Conservation (phyloP, 2,329 filamentous ascomycete genomes). For the Chlorencoelia australis region DNA sequence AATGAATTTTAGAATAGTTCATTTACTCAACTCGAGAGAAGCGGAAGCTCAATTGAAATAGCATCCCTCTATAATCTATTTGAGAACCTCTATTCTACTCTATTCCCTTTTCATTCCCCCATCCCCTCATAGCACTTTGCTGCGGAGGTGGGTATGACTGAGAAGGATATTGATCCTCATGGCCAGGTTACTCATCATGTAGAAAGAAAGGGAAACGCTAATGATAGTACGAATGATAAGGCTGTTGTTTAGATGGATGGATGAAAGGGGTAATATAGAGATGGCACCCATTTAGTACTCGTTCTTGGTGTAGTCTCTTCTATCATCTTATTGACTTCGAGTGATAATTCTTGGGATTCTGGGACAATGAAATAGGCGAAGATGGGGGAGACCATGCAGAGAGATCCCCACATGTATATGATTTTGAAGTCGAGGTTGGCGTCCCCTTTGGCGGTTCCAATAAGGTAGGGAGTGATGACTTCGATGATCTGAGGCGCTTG, state of each 20-base stretch:
- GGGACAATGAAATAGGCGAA: constrained; percentile 51
- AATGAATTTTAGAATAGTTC: no score
- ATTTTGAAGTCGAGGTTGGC: constrained; percentile 8
- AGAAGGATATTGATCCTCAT: no score
- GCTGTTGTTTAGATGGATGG: no score
- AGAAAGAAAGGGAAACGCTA: no score
- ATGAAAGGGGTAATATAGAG: no score
- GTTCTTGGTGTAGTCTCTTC: constrained; percentile 33
- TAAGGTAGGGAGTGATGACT: constrained; percentile 62
- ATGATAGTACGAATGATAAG: no score
- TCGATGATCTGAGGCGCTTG: constrained; percentile 42
- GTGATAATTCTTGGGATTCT: constrained; percentile 60
- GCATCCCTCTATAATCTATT: background rate
- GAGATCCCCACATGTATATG: constrained; percentile 47
- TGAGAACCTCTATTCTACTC: background rate
- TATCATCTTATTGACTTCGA: constrained; percentile 58
- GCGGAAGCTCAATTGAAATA: no score
- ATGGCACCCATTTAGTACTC: no score
- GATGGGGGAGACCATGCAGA: constrained; percentile 41
- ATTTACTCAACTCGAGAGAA: no score
- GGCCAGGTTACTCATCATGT: no score
- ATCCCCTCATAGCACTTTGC: background rate
- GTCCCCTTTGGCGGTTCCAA: constrained; percentile 39
- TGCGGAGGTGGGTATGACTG: no score
- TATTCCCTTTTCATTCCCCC: background rate